Evolutionary conservation across 208 protist genomes (phyloP).

Genomic region (Leishmania aethiopica): DNA sequence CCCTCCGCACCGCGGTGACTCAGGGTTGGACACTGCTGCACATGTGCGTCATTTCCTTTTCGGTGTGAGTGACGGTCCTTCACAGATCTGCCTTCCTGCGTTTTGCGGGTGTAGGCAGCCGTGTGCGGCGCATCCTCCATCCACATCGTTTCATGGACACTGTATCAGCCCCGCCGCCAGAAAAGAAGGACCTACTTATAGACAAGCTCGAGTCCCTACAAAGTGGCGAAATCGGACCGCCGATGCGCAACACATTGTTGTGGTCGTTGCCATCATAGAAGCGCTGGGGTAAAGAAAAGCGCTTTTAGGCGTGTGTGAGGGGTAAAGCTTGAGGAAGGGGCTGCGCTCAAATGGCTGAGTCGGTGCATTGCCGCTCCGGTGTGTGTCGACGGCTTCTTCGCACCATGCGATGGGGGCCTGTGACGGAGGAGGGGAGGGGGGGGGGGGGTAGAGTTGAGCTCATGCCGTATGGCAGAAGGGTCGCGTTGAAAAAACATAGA

Average conservation of each 20-base stretch:
- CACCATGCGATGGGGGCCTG: background rate
- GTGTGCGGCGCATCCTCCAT: background rate
- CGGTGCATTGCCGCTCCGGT: background rate
- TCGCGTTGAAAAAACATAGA: slow-evolving; percentile 6
- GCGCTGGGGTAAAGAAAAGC: background rate
- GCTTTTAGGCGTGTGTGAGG: background rate
- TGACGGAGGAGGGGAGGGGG: background rate
- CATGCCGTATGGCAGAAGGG: background rate
- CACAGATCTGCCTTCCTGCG: background rate
- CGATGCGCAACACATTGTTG: background rate
- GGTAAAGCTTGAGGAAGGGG: background rate
- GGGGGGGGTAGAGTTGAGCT: background rate
- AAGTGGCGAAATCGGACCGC: background rate
- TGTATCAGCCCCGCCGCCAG: background rate
- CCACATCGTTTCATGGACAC: background rate
- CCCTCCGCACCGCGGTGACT: background rate
- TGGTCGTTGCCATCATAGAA: background rate
- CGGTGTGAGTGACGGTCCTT: background rate
- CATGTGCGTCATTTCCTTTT: background rate
- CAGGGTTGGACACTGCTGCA: background rate
- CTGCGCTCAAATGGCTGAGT: background rate
- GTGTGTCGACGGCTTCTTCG: background rate
- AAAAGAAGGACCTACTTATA: background rate
- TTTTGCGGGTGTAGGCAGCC: background rate
- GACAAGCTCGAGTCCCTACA: background rate